Evolutionary conservation across 2,329 filamentous ascomycete genomes (phyloP), one percentile per base, ranked within the genome.

Genomic region (Ilyonectria destructans): DNA sequence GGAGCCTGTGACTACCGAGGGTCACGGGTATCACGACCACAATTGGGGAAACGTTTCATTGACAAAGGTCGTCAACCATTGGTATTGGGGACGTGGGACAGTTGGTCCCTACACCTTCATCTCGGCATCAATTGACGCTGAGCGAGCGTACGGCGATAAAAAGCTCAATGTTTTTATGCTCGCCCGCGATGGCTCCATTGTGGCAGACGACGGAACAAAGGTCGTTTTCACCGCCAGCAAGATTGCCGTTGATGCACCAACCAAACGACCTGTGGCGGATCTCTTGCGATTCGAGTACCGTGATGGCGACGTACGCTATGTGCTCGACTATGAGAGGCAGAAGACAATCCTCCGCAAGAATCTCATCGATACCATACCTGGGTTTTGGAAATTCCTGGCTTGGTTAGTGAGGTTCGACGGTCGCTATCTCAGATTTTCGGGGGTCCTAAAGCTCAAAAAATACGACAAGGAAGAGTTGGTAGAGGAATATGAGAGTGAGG

Each of bases 281-380:
- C 26, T 49, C 19, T 10, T 49, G 46, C 7, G 46, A 15, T 49
- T 49, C 15, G 46, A 49, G 19, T 49, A 49, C 23, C 19, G 26
- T 6, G 46, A 49, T 29, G 46, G 46, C 9, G 19, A 21, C 26
- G 26, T 29, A 29, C 19, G 46, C 19, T 49, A 49, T 12, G 46
- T 49, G 15, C 46, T 49, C n/a, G 46, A 49, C 12, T 49, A 49
- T n/a, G n/a, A 49, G 15, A 49, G 46, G 17, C 46, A 49, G 19
- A 29, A 49, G 19, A 49, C 46, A 21, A 49, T 49, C 46, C 26
- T 49, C n/a, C n/a, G 46, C 17, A 49, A 21, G 6, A 5, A 49
- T 17, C 26, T 49, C 7, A 49, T 49, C 15, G 26, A 49, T 8
- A 49, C 46, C 17, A 10, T 49, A 21, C 10, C 19, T 21, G 46